Percentiles rank a stretch among this genome's conserved stretches.
These are phyloP conservation scores for Mallotus repandus DNA, from an alignment of 441 rosid genomes.

Conservation along the genomic window DNA sequence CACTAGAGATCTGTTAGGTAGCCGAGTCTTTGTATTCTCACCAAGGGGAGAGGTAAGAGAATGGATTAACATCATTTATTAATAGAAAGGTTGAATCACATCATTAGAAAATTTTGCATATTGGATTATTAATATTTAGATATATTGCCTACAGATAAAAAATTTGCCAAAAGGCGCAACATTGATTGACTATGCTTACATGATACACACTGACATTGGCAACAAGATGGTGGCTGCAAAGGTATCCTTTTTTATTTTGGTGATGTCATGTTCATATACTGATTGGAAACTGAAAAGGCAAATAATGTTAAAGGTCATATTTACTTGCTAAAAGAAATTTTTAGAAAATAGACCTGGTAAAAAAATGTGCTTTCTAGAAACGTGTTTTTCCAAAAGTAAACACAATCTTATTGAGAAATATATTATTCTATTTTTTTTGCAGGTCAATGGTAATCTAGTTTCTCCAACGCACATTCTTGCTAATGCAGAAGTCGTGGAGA, in stretches of 20 bases:
- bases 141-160: conserved; percentile 62
- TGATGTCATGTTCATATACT: conserved; percentile 4
- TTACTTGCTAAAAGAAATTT: not conserved
- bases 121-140: conserved; percentile 16
- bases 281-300: not conserved
- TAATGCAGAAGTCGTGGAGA: conserved; percentile 98
- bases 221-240: conserved; percentile 98
- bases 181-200: conserved; percentile 91
- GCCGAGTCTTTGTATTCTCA: conserved; percentile 90
- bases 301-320: not conserved
- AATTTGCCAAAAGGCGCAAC: conserved; percentile 96
- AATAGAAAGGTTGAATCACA: conserved; percentile 1
- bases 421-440: conserved; percentile 32
- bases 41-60: conserved; percentile 93
- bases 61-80: conserved; percentile 13
- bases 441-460: conserved; percentile 97
- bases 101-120: conserved; percentile 4
- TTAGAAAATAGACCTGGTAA: too few relatives aligned
- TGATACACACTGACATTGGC: conserved; percentile 96
- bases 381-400: not conserved
- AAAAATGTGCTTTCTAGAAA: too few relatives aligned
- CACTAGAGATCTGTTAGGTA: conserved; percentile 89
- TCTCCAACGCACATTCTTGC: conserved; percentile 77
- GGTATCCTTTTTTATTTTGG: conserved; percentile 40
- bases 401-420: not conserved